Evolutionary conservation across 2,329 filamentous ascomycete genomes (phyloP).

Genomic region (Salinomyces thailandicus): DNA sequence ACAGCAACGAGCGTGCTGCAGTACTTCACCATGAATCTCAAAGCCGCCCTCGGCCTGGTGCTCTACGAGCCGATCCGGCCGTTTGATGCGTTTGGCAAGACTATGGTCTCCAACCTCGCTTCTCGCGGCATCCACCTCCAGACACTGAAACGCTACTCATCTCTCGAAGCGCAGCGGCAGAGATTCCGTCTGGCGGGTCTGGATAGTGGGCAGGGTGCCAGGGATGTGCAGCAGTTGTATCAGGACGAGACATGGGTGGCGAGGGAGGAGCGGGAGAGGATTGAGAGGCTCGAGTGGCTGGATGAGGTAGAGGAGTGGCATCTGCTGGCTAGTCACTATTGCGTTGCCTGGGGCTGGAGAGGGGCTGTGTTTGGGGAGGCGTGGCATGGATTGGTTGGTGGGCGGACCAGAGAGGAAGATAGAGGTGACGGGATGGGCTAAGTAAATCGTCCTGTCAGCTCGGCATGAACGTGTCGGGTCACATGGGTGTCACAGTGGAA

Average conservation of each 20-base stretch:
- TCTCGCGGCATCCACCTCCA: constrained; percentile 74
- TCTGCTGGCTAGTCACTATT: constrained; percentile 77
- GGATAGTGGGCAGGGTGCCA: constrained; percentile 42
- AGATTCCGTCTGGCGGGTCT: constrained; percentile 62
- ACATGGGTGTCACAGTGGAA: too few species aligned
- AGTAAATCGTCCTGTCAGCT: too few species aligned
- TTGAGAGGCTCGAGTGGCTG: constrained; percentile 71
- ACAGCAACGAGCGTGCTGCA: constrained; percentile 44
- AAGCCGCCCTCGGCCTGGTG: constrained; percentile 47
- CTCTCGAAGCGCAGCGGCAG: constrained; percentile 55
- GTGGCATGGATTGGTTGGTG: constrained; percentile 16
- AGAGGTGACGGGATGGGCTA: constrained; percentile 1
- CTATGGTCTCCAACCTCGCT: constrained; percentile 85
- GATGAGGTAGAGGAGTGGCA: constrained; percentile 96
- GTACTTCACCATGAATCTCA: constrained; percentile 26
- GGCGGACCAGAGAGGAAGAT: constrained; percentile 6
- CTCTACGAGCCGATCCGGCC: constrained; percentile 85
- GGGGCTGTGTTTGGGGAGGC: constrained; percentile 23
- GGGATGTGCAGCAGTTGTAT: constrained; percentile 57
- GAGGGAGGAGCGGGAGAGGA: constrained; percentile 61
- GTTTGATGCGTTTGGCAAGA: constrained; percentile 74
- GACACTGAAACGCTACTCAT: constrained; percentile 63
- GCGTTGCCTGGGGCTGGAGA: constrained; percentile 79
- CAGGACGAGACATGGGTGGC: constrained; percentile 58
- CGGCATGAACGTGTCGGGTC: too few species aligned